phyloP scores from a whole-genome alignment of 2,329 filamentous ascomycete genomes.

The Ilyonectria sp. region DNA sequence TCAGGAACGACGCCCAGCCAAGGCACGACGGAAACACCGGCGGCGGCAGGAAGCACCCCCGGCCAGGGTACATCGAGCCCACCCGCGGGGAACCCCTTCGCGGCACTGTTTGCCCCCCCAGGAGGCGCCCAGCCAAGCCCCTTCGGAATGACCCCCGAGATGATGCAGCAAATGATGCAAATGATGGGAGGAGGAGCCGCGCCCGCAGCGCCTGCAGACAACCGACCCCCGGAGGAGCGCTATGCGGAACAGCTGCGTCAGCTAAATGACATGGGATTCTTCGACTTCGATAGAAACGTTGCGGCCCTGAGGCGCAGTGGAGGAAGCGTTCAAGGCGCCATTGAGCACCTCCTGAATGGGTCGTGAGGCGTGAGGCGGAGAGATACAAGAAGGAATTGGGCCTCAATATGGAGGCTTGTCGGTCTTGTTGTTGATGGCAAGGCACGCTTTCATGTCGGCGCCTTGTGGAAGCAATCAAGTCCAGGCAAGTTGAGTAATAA shows the following conservation, averaged over 20 bases:
- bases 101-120: conserved; percentile 69
- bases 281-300: conserved; percentile 94
- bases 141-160: conserved; percentile 68
- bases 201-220: conserved; percentile 77
- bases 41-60: conserved; percentile 36
- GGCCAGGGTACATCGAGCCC: conserved; percentile 50
- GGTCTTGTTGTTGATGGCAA: conserved; percentile 18
- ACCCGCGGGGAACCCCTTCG: conserved; percentile 76
- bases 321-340: conserved; percentile 93
- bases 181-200: conserved; percentile 60
- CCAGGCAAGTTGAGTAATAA: conserved; percentile 37
- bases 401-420: conserved; percentile 6
- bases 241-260: conserved; percentile 93
- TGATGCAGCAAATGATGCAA: conserved; percentile 69
- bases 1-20: conserved; percentile 49
- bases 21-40: conserved; percentile 39
- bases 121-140: conserved; percentile 54
- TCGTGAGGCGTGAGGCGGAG: conserved; percentile 42
- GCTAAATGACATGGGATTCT: conserved; percentile 99
- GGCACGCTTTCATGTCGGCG: conserved; percentile 26
- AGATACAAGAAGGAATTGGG: conserved; percentile 7
- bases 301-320: conserved; percentile 89
- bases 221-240: conserved; percentile 90
- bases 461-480: conserved; percentile 26
- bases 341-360: conserved; percentile 77